Conservation (phyloP, 345 rosid genomes). For the Isatis tinctoria region DNA sequence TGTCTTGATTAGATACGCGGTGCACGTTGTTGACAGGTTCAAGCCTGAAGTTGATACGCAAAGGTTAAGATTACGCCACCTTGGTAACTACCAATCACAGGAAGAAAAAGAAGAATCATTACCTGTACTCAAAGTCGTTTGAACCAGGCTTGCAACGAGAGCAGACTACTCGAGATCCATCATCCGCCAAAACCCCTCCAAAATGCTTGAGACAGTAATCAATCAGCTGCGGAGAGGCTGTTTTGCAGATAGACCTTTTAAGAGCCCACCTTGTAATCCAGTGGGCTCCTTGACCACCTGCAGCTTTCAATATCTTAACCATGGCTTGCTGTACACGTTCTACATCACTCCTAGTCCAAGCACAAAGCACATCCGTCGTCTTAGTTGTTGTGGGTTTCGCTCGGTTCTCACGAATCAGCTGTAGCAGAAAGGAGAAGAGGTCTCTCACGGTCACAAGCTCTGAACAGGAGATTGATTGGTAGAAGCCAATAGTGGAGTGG, state of each 20-base stretch:
- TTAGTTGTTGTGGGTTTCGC: background rate
- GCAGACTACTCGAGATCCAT: slow-evolving; percentile 42
- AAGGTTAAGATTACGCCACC: background rate
- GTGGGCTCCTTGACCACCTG: slow-evolving; percentile 23
- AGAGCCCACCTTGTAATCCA: slow-evolving; percentile 59
- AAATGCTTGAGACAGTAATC: slow-evolving; percentile 66
- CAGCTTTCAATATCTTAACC: slow-evolving; percentile 46
- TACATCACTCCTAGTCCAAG: slow-evolving; percentile 52
- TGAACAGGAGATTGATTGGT: slow-evolving; percentile 44
- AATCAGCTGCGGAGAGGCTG: slow-evolving; percentile 54
- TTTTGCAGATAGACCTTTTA: slow-evolving; percentile 48
- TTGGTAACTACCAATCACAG: background rate
- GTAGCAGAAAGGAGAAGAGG: slow-evolving; percentile 50
- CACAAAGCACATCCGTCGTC: slow-evolving; percentile 32
- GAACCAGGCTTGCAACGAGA: slow-evolving; percentile 37
- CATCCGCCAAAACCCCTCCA: slow-evolving; percentile 37
- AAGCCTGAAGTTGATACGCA: slow-evolving; percentile 38
- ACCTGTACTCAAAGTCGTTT: slow-evolving; percentile 62
- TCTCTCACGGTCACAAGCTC: slow-evolving; percentile 55
- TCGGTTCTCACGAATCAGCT: slow-evolving; percentile 34
- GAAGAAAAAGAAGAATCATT: background rate
- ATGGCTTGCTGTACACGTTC: slow-evolving; percentile 47
- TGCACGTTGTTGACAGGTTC: slow-evolving; percentile 23
- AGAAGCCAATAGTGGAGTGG: slow-evolving; percentile 45
- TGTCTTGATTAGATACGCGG: slow-evolving; percentile 21